Percentiles rank a stretch among this genome's conserved stretches.
phyloP scores from a whole-genome alignment of 129 eudicot genomes.

The Cynara cardunculus region DNA sequence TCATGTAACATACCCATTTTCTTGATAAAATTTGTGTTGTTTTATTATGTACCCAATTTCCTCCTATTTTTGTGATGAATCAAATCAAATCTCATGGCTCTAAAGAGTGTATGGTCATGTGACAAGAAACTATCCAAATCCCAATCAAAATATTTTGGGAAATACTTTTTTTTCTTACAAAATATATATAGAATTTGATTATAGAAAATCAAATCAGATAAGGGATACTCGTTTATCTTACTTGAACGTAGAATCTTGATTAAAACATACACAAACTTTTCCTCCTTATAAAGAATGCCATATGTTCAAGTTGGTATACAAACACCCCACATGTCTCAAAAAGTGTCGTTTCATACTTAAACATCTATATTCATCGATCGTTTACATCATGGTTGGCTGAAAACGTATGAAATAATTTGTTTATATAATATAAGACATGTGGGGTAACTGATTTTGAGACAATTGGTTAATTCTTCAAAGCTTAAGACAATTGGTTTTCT shows the following conservation, averaged over 20 bases:
- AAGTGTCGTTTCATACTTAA: constrained; percentile 12
- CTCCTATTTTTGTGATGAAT: constrained; percentile 36
- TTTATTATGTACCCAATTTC: constrained; percentile 19
- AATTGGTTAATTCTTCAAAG: constrained; percentile 15
- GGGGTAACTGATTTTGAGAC: constrained; percentile 17
- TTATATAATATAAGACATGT: constrained; percentile 8
- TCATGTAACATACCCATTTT: constrained; percentile 12
- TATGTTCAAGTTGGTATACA: neutral
- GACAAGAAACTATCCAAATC: constrained; percentile 26
- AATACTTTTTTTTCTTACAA: neutral
- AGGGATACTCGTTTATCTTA: neutral
- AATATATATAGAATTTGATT: neutral
- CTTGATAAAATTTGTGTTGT: constrained; percentile 8
- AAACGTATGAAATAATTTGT: neutral
- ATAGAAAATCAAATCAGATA: neutral
- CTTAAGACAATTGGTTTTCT: neutral
- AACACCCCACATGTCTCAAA: neutral
- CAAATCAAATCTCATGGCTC: constrained; percentile 28
- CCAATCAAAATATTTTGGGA: neutral
- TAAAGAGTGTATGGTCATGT: constrained; percentile 23
- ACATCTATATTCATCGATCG: neutral
- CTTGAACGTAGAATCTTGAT: neutral
- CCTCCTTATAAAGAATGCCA: neutral
- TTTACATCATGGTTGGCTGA: neutral
- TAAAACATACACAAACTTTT: neutral